These are phyloP conservation scores for Liriodendron chinense DNA, from an alignment of 164 flowering plant genomes.

Conservation along the genomic window DNA sequence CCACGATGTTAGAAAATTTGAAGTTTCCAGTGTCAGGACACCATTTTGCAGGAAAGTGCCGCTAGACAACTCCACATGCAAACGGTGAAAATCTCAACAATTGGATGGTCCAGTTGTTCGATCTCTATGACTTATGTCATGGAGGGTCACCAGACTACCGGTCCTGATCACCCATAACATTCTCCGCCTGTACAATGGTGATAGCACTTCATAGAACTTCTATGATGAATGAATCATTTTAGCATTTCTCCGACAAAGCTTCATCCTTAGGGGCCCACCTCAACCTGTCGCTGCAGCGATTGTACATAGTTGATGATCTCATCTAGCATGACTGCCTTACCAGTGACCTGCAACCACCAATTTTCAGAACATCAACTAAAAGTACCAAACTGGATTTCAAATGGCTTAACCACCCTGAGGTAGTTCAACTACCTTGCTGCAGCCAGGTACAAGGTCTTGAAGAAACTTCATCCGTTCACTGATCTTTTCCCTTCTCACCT, in stretches of 20 bases:
- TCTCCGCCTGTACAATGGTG: background rate
- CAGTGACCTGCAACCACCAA: slow-evolving; percentile 61
- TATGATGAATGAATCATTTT: background rate
- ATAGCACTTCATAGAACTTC: background rate
- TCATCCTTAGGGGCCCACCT: slow-evolving; percentile 40
- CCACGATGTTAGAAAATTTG: too few species aligned
- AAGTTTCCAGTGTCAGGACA: too few species aligned
- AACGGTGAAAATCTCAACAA: background rate
- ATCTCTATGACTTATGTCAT: too few species aligned
- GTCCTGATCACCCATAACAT: background rate
- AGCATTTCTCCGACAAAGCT: background rate
- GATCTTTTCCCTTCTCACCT: slow-evolving; percentile 95
- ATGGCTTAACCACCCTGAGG: background rate
- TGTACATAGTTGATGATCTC: slow-evolving; percentile 98
- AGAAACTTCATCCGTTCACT: slow-evolving; percentile 98
- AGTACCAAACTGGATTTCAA: background rate
- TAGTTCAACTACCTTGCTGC: slow-evolving; percentile 67
- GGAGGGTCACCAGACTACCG: too few species aligned
- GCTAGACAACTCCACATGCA: background rate
- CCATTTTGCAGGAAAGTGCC: background rate
- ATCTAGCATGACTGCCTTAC: slow-evolving; percentile 98
- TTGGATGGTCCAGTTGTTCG: too few species aligned
- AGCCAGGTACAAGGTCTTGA: slow-evolving; percentile 98
- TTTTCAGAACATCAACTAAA: background rate
- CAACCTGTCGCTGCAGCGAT: slow-evolving; percentile 92